Evolutionary conservation across 2,329 filamentous ascomycete species (phyloP).

Genomic region (Microdochium bolleyi): DNA sequence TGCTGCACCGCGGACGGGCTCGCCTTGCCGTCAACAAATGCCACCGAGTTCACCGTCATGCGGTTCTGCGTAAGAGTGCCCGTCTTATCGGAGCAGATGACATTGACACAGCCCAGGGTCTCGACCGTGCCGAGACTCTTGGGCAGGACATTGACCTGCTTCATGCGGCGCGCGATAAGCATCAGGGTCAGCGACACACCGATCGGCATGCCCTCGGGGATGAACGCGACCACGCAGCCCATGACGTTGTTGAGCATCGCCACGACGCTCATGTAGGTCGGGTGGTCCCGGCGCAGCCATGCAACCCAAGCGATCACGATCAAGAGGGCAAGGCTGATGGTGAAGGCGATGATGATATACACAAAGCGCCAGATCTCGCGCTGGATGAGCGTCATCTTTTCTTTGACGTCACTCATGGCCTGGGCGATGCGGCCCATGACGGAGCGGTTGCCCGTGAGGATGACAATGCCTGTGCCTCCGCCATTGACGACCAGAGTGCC

Average conservation of each 20-base stretch:
- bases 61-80: constrained; percentile 34
- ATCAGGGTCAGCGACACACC: constrained; percentile 25
- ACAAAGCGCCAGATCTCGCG: constrained; percentile 34
- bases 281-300: constrained; percentile 29
- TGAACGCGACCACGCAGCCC: constrained; percentile 24
- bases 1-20: neutral
- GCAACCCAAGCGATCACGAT: constrained; percentile 37
- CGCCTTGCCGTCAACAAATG: constrained; percentile 21
- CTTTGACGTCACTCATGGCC: constrained; percentile 25
- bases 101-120: constrained; percentile 26
- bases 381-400: constrained; percentile 30
- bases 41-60: constrained; percentile 31
- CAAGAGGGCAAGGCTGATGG: constrained; percentile 10
- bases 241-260: constrained; percentile 37
- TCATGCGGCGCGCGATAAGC: constrained; percentile 34
- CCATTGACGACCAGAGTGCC: constrained; percentile 33
- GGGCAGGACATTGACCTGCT: constrained; percentile 29
- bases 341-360: constrained; percentile 20
- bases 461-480: constrained; percentile 27
- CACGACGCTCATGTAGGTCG: constrained; percentile 29
- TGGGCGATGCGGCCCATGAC: constrained; percentile 33
- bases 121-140: constrained; percentile 28
- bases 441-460: constrained; percentile 28
- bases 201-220: constrained; percentile 19
- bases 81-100: constrained; percentile 34